phyloP scores from a whole-genome alignment of 148 eudicot genomes.

The Arctostaphylos glauca region DNA sequence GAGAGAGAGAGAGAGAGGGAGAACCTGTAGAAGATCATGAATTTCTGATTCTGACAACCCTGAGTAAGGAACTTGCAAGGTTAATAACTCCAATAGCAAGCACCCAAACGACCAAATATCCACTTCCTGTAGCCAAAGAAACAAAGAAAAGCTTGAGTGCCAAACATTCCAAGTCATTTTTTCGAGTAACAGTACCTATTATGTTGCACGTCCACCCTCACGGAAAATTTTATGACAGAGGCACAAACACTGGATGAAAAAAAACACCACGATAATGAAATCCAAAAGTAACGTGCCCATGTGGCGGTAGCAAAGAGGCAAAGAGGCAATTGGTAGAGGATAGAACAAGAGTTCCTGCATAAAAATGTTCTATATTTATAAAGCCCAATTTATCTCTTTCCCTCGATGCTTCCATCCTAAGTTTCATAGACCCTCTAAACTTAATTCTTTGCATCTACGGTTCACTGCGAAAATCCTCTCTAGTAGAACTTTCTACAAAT shows the following conservation, averaged over 20 bases:
- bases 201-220: background rate
- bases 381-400: background rate
- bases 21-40: constrained; percentile 61
- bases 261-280: background rate
- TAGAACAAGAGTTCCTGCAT: background rate
- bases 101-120: constrained; percentile 99
- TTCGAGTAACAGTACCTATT: background rate
- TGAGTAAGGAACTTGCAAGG: constrained; percentile 70
- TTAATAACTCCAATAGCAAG: constrained; percentile 74
- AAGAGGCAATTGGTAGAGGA: background rate
- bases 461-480: background rate
- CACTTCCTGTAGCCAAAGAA: constrained; percentile 61
- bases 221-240: background rate
- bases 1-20: constrained; percentile 5
- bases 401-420: background rate
- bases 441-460: background rate
- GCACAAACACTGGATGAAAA: background rate
- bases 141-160: background rate
- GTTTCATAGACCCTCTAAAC: background rate
- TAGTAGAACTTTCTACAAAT: background rate
- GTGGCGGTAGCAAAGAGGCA: background rate
- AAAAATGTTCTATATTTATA: too few relatives aligned
- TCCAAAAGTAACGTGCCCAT: background rate
- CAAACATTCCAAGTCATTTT: background rate
- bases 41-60: constrained; percentile 66